A percentile compares a stretch with the other conserved stretches of the same genome.
These are phyloP conservation scores for Chytriomyces sp. DNA, from an alignment of 192 early-diverging fungal genomes.

Conservation along the genomic window DNA sequence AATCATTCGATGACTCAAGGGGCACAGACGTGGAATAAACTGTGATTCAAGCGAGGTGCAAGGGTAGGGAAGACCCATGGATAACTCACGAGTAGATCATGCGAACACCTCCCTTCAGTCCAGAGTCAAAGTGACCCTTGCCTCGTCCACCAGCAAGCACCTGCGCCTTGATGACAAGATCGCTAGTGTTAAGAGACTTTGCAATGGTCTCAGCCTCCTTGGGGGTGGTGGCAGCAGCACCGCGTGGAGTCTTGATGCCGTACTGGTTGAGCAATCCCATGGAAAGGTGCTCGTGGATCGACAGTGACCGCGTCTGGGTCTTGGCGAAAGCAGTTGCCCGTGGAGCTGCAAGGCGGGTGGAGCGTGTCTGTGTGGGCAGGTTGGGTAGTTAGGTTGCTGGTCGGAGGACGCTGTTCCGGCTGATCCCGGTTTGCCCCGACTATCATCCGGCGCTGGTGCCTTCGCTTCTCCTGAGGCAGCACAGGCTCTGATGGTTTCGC, in stretches of 20 bases:
- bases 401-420: too few relatives aligned
- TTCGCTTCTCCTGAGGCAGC: too few relatives aligned
- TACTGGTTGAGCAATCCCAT: conserved; percentile 89
- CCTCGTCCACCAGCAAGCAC: conserved; percentile 98
- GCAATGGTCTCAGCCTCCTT: conserved; percentile 87
- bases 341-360: too few relatives aligned
- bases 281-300: conserved; percentile 97
- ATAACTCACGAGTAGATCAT: conserved; percentile 81
- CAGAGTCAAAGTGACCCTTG: conserved; percentile 94
- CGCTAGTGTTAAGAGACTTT: conserved; percentile 70
- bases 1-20: too few relatives aligned
- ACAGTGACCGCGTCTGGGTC: conserved; percentile 55
- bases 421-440: too few relatives aligned
- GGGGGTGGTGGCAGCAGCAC: conserved; percentile 81
- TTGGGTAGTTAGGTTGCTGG: too few relatives aligned
- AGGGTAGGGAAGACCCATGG: neutral
- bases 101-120: conserved; percentile 94
- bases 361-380: too few relatives aligned
- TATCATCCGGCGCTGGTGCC: too few relatives aligned
- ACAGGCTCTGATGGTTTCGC: too few relatives aligned
- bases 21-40: neutral
- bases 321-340: neutral
- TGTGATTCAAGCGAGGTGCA: conserved; percentile 2
- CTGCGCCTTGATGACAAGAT: conserved; percentile 72
- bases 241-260: conserved; percentile 87